Conservation (phyloP, 768 basidiomycete genomes). For the Trametes elegans region DNA sequence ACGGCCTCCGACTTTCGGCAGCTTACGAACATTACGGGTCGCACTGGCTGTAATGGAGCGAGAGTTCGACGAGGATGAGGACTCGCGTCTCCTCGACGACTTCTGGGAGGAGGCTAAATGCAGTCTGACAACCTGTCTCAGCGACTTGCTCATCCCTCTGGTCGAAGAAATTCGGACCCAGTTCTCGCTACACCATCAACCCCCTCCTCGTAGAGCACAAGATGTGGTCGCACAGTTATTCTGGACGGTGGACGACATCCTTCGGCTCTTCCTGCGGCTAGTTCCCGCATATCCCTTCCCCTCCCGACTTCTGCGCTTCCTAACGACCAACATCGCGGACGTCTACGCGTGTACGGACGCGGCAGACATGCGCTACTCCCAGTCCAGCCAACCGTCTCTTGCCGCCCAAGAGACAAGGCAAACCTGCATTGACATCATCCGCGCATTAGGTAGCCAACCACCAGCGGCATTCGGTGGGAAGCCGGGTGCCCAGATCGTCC, state of each 20-base stretch:
- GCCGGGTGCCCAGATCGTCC: slow-evolving; percentile 47
- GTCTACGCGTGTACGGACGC: slow-evolving; percentile 54
- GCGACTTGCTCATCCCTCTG: slow-evolving; percentile 49
- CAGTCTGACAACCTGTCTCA: slow-evolving; percentile 55
- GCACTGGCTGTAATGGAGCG: slow-evolving; percentile 55
- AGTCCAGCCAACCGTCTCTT: slow-evolving; percentile 36
- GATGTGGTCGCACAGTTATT: slow-evolving; percentile 55
- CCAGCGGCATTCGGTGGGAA: slow-evolving; percentile 36
- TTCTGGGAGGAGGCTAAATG: slow-evolving; percentile 62
- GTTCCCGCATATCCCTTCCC: slow-evolving; percentile 47
- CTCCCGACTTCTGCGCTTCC: slow-evolving; percentile 44
- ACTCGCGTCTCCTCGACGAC: slow-evolving; percentile 52
- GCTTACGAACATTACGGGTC: slow-evolving; percentile 60
- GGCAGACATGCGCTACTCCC: slow-evolving; percentile 41
- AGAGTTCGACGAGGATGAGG: slow-evolving; percentile 55
- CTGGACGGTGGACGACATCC: slow-evolving; percentile 48
- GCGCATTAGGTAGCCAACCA: slow-evolving; percentile 37
- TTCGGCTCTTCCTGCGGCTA: slow-evolving; percentile 50
- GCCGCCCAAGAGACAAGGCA: slow-evolving; percentile 47
- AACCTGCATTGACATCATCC: slow-evolving; percentile 51
- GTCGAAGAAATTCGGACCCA: slow-evolving; percentile 51
- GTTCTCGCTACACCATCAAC: slow-evolving; percentile 40
- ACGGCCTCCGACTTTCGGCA: slow-evolving; percentile 48
- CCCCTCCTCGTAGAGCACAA: slow-evolving; percentile 35
- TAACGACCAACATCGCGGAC: slow-evolving; percentile 48